Evolutionary conservation across 768 basidiomycete species (phyloP), one percentile per base, ranked within the genome.

Genomic region (Pleurotus djamor): DNA sequence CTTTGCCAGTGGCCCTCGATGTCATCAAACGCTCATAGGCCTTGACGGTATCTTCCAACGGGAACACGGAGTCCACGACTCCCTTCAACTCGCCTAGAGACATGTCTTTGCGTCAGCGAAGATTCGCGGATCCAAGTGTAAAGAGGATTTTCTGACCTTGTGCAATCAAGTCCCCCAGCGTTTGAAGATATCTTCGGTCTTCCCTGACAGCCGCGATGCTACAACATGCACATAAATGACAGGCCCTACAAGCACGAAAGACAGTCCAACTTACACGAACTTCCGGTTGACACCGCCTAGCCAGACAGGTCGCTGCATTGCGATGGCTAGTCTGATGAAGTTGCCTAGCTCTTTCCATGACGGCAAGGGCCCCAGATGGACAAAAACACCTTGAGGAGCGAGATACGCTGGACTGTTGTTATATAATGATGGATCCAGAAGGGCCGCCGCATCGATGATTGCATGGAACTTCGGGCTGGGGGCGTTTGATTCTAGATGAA

Each of bases 401-500:
- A 89, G 74, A 64, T 87, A 91, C 3, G 74, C 69, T 16, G 73
- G 72, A 48, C 79, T 83, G 50, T 76, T 59, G 2, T 73, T 71
- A 65, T 81, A 91, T 8, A 91, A 64, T 1, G 75, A 66, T 2
- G 80, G 73, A 59, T 85, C 79, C 1, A 72, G 64, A 8, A 77
- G 65, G 0, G 82, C 88, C 13, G 77, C 83, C 0, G 85, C 80
- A 60, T 91, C 89, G 43, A 86, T 71, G 35, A 92, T 73, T 45
- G 83, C 73, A 48, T 88, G 75, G 63, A 81, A 90, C 60, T 79
- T 82, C 0, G 79, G 74, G 0, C 75, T 66, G 1, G 82, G 84
- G 0, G 81, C 76, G 54, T 80, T 72, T 3, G 75, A 61, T 4
- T 62, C 54, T 3, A 90, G 74, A 59, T 79, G 74, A 64, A 79